Evolutionary conservation across 768 basidiomycete species (phyloP), one percentile per base, ranked within the genome.

Genomic region (Phlegmacium glaucopus): DNA sequence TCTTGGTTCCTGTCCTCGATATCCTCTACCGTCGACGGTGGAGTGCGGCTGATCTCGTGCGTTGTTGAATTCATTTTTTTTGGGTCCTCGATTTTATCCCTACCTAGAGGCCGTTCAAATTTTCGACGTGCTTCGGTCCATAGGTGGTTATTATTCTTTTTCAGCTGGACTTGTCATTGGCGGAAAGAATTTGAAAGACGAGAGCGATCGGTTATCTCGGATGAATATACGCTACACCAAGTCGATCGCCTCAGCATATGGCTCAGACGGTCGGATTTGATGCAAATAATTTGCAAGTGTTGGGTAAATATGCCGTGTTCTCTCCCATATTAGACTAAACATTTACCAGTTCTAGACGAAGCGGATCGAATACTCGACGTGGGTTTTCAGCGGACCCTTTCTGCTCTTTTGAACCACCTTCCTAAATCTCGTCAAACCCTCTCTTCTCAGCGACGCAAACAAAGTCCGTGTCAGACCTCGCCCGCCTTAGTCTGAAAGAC

Each of bases 191-290:
- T 64, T 97, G 42, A 94, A 93, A 61, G 94, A 95, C 51, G 95
- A 99, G 64, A 75, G 82, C 30, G 94, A 94, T 16, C 77, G 95
- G 6, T 66, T 99, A 36, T 77, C 85, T 9, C 78, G 90, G 35
- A 98, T 98, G 94, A 99, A 99, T 58, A 96, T 99, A 48, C 79
- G 95, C 95, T 2, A 98, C 95, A 4, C 95, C 95, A 4, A 95
- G 95, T 18, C 79, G 95, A 38, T 72, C 98, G 36, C 71, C 98
- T 38, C 96, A 99, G 58, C 96, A 99, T 64, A 89, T 99, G 87
- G 96, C 98, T 62, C 94, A 97, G 66, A 98, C 96, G 3, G 79
- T 94, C 45, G 94, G 94, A 1, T 96, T 99, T 53, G 93, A 94
- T 48, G 82, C 83, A 22, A 85, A 87, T 53, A 91, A 92, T 60